phyloP scores from a whole-genome alignment of 148 eudicot genomes.

The Chenopodium formosanum region DNA sequence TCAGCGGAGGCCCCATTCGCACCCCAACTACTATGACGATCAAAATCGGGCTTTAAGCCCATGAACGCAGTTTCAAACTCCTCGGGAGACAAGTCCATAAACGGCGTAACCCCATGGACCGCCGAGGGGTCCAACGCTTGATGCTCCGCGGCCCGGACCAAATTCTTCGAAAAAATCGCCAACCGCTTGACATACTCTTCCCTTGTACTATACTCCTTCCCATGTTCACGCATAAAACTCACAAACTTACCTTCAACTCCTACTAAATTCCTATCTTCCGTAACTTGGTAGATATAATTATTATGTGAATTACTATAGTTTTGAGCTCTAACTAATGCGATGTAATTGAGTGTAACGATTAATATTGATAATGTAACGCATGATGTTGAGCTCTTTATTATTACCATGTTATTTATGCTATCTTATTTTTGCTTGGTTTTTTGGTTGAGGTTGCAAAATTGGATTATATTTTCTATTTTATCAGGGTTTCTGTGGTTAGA shows the following conservation, averaged over 20 bases:
- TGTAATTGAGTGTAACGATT: not conserved
- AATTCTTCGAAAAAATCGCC: slow-evolving; percentile 57
- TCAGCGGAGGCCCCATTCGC: not conserved
- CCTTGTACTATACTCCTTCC: slow-evolving; percentile 51
- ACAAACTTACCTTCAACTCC: slow-evolving; percentile 45
- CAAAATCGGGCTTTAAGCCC: slow-evolving; percentile 47
- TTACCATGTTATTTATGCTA: slow-evolving; percentile 4
- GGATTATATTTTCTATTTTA: not conserved
- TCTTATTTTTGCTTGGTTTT: not conserved
- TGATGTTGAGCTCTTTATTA: not conserved
- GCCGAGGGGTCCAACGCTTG: slow-evolving; percentile 88
- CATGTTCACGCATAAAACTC: slow-evolving; percentile 49
- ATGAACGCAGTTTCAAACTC: slow-evolving; percentile 61
- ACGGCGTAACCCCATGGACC: slow-evolving; percentile 78
- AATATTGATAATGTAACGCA: not conserved
- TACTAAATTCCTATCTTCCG: slow-evolving; percentile 26
- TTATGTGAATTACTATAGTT: not conserved
- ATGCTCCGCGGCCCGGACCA: slow-evolving; percentile 79
- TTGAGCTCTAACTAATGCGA: slow-evolving; percentile 6
- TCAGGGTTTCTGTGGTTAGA: not conserved
- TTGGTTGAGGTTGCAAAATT: not conserved
- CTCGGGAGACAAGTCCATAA: slow-evolving; percentile 58
- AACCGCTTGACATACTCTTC: slow-evolving; percentile 74
- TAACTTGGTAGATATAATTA: slow-evolving; percentile 33
- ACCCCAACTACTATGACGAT: not conserved